Evolutionary conservation across 805 yeast species (phyloP), one percentile per base, ranked within the genome.

Genomic region (Priceomyces carsonii): DNA sequence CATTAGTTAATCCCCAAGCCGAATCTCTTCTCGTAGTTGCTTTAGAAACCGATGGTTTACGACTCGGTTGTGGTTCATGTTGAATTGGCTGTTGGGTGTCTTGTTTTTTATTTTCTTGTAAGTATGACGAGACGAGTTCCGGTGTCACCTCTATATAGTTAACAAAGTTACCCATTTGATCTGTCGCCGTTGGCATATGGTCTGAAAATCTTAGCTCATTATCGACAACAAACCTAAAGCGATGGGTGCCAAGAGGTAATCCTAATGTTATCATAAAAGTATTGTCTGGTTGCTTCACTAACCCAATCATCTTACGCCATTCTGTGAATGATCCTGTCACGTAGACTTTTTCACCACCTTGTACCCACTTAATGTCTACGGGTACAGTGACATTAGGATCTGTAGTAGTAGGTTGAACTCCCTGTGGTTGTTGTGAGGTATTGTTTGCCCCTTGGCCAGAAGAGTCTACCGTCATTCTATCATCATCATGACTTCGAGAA

Each of bases 241-340:
- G 71, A 61, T 90, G 97, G 0, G 96, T 90, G 7, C 97, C 97
- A 5, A 85, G 80, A 0, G 96, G 95, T 30, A 87, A 63, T 26
- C 86, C 85, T 32, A 87, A 67, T 33, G 85, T 82, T 17, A 87
- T 83, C 29, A 79, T 69, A 50, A 82, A 82, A 24, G 71, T 68
- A 15, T 73, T 72, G 47, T 80, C 79, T 7, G 50, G 69, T 62
- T 59, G 77, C 59, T 67, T 69, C 19, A 73, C 73, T 50, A 93
- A 67, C 25, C 95, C 95, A 53, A 91, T 90, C 98, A 93, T 91
- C 62, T 90, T 91, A 47, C 96, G 73, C 98, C 99, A 93, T 3
- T 96, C 96, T 0, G 99, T 93, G 63, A 91, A 91, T 1, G 97
- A 85, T 32, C 99, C 99, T 22, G 97, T 93, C 9, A 91, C 96